Percentiles rank a stretch among this genome's conserved stretches.
Conservation (phyloP, 805 yeast species). For the Kazachstania bromeliacearum region DNA sequence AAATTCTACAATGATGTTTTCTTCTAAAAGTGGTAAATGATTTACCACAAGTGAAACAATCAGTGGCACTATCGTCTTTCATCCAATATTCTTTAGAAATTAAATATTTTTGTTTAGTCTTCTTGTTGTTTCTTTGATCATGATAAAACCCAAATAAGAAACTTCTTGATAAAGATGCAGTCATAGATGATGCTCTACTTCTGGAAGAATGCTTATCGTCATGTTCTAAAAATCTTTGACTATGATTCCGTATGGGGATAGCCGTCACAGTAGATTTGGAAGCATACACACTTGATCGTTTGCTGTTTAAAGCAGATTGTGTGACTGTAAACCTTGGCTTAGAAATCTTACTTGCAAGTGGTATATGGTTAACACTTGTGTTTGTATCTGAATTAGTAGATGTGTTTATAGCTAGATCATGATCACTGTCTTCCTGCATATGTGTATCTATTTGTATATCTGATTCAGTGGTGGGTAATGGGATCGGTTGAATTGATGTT, state of each 20-base stretch:
- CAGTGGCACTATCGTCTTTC: slow-evolving; percentile 86
- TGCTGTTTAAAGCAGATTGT: slow-evolving; percentile 17
- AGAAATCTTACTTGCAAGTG: too few relatives aligned
- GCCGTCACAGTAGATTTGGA: slow-evolving; percentile 28
- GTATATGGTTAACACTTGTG: too few relatives aligned
- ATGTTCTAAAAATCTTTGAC: slow-evolving; percentile 16
- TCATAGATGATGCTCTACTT: slow-evolving; percentile 34
- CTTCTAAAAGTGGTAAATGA: slow-evolving; percentile 79
- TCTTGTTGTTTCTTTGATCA: slow-evolving; percentile 20
- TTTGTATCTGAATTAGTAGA: too few relatives aligned
- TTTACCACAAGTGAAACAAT: slow-evolving; percentile 75
- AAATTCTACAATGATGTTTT: slow-evolving; percentile 88
- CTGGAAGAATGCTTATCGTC: slow-evolving; percentile 30
- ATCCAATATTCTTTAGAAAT: slow-evolving; percentile 77
- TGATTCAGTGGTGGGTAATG: too few relatives aligned
- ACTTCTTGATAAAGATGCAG: slow-evolving; percentile 35
- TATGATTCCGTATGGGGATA: slow-evolving; percentile 22
- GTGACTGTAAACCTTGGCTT: slow-evolving; percentile 15
- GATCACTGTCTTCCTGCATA: too few relatives aligned
- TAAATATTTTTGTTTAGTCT: slow-evolving; percentile 18
- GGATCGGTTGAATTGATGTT: too few relatives aligned
- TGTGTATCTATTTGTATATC: too few relatives aligned
- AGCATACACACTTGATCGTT: slow-evolving; percentile 29
- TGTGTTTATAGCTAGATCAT: too few relatives aligned
- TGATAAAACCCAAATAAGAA: slow-evolving; percentile 35